These are phyloP conservation scores for Candida sp. DNA, from an alignment of 1,139 yeast genomes.

Conservation along the genomic window DNA sequence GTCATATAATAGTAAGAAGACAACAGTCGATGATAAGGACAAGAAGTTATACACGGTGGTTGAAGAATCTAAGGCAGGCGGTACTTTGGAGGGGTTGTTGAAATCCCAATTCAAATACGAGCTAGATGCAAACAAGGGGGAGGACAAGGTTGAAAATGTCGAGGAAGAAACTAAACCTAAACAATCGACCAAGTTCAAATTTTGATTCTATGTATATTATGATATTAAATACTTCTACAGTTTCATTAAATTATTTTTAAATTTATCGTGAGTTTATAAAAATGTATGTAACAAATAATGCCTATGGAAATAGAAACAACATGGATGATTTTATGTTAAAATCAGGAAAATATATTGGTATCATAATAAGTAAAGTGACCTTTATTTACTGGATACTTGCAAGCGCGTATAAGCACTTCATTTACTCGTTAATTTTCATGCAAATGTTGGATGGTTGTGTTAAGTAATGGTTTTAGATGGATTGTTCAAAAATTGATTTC, in stretches of 20 bases:
- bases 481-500: conserved; percentile 26
- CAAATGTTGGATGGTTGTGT: conserved; percentile 1
- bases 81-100: conserved; percentile 13
- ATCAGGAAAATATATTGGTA: conserved; percentile 3
- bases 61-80: conserved; percentile 16
- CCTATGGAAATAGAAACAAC: conserved; percentile 3
- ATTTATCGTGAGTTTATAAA: conserved; percentile 2
- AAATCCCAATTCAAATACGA: conserved; percentile 18
- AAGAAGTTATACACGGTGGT: conserved; percentile 27
- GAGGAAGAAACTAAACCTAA: not conserved
- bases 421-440: conserved; percentile 3
- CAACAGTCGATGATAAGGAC: conserved; percentile 4
- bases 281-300: conserved; percentile 2
- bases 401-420: conserved; percentile 2
- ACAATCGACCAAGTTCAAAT: conserved; percentile 7
- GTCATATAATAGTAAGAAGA: not conserved
- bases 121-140: conserved; percentile 6
- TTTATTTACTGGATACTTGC: not conserved
- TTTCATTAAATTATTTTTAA: not conserved
- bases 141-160: conserved; percentile 2
- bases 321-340: conserved; percentile 1
- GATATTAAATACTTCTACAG: not conserved
- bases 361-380: not conserved
- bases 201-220: conserved; percentile 3
- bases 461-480: not conserved